A percentile compares a stretch with the other conserved stretches of the same genome.
phyloP scores from a whole-genome alignment of 2,329 filamentous ascomycete genomes.

The Chlorencoelia australis region DNA sequence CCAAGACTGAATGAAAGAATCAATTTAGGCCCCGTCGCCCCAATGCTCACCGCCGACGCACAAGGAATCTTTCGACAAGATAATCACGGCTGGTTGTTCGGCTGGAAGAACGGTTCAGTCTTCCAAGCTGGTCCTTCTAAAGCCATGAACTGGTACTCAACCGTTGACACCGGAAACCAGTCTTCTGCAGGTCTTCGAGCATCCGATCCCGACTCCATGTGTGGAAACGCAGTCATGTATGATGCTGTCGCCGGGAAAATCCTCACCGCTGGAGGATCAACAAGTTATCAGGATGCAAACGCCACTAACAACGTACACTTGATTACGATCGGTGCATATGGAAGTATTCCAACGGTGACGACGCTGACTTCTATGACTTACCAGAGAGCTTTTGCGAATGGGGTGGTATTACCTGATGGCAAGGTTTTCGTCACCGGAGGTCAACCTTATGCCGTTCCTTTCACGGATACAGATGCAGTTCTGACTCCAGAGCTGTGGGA shows the following conservation, averaged over 20 bases:
- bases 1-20: too few species aligned
- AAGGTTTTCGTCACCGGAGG: conserved; percentile 39
- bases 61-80: conserved; percentile 36
- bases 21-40: conserved; percentile 34
- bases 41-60: conserved; percentile 40
- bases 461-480: conserved; percentile 34
- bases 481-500: conserved; percentile 38
- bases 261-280: conserved; percentile 39
- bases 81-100: conserved; percentile 40
- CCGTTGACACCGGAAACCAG: conserved; percentile 32
- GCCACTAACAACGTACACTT: conserved; percentile 37
- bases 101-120: conserved; percentile 17
- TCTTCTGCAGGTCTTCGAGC: conserved; percentile 34
- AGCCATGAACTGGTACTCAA: conserved; percentile 48
- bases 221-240: conserved; percentile 46
- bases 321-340: conserved; percentile 35
- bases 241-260: conserved; percentile 45
- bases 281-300: conserved; percentile 34
- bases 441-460: conserved; percentile 33
- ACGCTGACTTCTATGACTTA: conserved; percentile 29
- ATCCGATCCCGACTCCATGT: conserved; percentile 41
- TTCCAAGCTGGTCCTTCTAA: conserved; percentile 25
- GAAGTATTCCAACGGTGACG: conserved; percentile 21
- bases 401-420: conserved; percentile 39
- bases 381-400: conserved; percentile 35